Evolutionary conservation across 768 basidiomycete genomes (phyloP).

Genomic region (Kwoniella sp.): DNA sequence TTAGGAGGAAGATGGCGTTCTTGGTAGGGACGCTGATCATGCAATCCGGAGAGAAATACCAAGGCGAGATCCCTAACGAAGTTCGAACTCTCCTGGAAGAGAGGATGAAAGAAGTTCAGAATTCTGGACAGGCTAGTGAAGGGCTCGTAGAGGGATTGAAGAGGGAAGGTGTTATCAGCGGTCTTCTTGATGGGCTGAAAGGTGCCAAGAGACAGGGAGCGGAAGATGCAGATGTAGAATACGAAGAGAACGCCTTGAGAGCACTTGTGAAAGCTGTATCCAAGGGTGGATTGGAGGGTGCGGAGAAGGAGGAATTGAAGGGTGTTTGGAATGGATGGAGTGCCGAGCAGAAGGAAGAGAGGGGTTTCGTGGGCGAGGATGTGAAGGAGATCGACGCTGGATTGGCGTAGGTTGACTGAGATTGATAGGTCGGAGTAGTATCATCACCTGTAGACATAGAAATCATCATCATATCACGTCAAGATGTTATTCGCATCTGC

Average conservation of each 20-base stretch:
- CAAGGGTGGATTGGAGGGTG: constrained; percentile 16
- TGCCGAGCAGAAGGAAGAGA: constrained; percentile 6
- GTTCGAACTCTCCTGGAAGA: constrained; percentile 36
- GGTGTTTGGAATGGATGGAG: constrained; percentile 22
- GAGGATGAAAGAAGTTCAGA: constrained; percentile 16
- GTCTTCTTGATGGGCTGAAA: constrained; percentile 27
- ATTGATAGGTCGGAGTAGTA: too few relatives aligned
- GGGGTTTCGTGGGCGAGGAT: constrained; percentile 24
- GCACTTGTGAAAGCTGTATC: constrained; percentile 34
- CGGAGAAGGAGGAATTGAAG: constrained; percentile 21
- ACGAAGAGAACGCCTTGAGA: constrained; percentile 44
- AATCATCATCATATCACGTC: constrained; percentile 1
- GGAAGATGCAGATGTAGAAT: constrained; percentile 33
- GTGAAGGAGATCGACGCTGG: constrained; percentile 7
- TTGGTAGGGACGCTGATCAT: constrained; percentile 51
- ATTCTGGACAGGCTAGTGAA: constrained; percentile 8
- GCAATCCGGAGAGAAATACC: constrained; percentile 38
- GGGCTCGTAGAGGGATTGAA: constrained; percentile 34
- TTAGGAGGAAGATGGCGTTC: constrained; percentile 55
- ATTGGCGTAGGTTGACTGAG: neutral
- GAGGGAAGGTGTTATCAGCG: constrained; percentile 25
- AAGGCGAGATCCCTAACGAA: constrained; percentile 39
- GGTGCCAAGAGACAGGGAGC: neutral
- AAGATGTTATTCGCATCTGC: too few relatives aligned
- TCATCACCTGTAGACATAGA: neutral